Conservation (phyloP, 768 basidiomycete genomes). For the Hortiboletus campestris region DNA sequence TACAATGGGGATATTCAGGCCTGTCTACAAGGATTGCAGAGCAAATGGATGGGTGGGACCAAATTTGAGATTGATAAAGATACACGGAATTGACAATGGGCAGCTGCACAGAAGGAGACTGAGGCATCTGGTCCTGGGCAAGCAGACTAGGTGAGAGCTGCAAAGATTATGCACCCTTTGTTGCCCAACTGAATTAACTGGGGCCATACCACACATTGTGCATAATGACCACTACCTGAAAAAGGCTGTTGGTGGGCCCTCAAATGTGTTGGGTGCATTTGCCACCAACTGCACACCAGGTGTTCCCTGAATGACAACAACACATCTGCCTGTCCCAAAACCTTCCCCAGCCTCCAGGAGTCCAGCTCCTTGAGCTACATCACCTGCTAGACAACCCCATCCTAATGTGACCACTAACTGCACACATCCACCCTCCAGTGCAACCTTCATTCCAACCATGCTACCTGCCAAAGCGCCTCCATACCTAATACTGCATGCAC, state of each 20-base stretch:
- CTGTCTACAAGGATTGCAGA: conserved; percentile 66
- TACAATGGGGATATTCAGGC: conserved; percentile 76
- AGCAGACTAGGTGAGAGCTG: conserved; percentile 33
- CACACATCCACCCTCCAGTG: conserved; percentile 53
- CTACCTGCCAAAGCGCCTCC: conserved; percentile 42
- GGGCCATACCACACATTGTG: conserved; percentile 36
- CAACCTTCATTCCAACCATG: conserved; percentile 72
- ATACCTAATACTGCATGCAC: conserved; percentile 54
- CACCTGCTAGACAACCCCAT: conserved; percentile 51
- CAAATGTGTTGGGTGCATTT: conserved; percentile 43
- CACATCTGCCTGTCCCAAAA: conserved; percentile 28
- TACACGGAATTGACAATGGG: conserved; percentile 77
- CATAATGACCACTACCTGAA: conserved; percentile 48
- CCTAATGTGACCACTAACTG: conserved; percentile 1
- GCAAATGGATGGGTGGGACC: conserved; percentile 55
- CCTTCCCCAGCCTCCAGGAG: conserved; percentile 39
- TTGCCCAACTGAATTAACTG: not conserved
- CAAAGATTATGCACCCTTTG: conserved; percentile 38
- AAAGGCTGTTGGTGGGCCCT: conserved; percentile 46
- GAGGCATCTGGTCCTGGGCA: conserved; percentile 38
- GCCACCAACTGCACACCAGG: conserved; percentile 44
- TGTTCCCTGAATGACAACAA: conserved; percentile 28
- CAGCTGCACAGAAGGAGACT: conserved; percentile 56
- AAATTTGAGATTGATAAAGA: conserved; percentile 60
- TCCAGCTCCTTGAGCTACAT: conserved; percentile 43